Base-by-base conservation (phyloP, 2,329 filamentous ascomycete species). In the Colletotrichum chrysophilum region DNA sequence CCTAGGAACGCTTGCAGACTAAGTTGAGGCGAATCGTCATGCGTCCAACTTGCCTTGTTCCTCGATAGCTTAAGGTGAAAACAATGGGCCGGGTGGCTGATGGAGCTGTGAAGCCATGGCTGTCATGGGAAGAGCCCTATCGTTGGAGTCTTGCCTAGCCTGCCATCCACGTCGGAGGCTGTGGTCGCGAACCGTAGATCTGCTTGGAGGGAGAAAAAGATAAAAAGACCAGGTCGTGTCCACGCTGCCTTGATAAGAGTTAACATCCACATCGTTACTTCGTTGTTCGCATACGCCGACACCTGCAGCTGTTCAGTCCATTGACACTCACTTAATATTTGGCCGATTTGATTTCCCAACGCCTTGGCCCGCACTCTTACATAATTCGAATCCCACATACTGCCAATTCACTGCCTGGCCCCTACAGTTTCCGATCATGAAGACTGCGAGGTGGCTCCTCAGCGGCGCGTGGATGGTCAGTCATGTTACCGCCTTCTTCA, bases 401-500 rank as follows among this genome's bases (percentile, higher is more conserved):
- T 24, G n/a, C 43, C 43, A 52, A 52, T 52, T 52, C 43, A 24
- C n/a, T 13, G 9, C n/a, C n/a, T 28, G 55, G 7, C 18, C 38
- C 38, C 38, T 48, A 48, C 32, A 36, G 36, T 32, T 70, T 16
- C 58, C 36, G 24, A 67, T 5, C 18, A 76, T 76, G 74, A 76
- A 18, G 34, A n/a, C 14, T 21, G 14, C 32, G 4, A 72, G 26
- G 56, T 34, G 26, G 12, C 48, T 76, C 13, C 26, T 65, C n/a
- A 43, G 52, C 34, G 56, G 68, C 30, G 24, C 72, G 18, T 70
- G 48, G 55, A 55, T 64, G 9, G 62, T 61, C 13, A 36, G 55
- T 18, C 38, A 73, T 32, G 75, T 56, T 5, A 34, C 67, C 16
- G 75, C 71, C 30, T 78, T 78, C 48, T 78, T 78, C 26, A 76